Conservation (phyloP, 495 filamentous ascomycete species). For the Patellaria atrata region DNA sequence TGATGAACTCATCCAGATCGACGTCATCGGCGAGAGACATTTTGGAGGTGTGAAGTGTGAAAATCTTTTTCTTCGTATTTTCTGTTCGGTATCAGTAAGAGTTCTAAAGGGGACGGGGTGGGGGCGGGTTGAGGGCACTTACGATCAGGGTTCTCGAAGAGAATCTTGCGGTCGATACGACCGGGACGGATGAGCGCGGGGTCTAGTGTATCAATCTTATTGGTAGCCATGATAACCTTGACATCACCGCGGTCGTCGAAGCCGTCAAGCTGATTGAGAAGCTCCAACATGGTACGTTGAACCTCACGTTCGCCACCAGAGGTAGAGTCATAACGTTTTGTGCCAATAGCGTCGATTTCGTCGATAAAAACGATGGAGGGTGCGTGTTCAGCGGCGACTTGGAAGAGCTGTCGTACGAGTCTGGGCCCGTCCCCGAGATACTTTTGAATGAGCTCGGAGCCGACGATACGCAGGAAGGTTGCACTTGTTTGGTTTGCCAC, state of each 20-base stretch:
- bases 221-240: slow-evolving; percentile 99
- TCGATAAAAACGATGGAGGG: slow-evolving; percentile 99
- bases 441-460: slow-evolving; percentile 96
- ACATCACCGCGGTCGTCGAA: slow-evolving; percentile 99
- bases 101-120: not conserved
- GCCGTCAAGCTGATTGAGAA: slow-evolving; percentile 95
- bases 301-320: slow-evolving; percentile 96
- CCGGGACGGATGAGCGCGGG: slow-evolving; percentile 93
- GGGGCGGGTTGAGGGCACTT: slow-evolving; percentile 23
- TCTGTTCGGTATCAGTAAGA: slow-evolving; percentile 35
- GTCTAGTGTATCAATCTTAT: slow-evolving; percentile 98
- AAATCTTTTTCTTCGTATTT: slow-evolving; percentile 99
- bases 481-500: slow-evolving; percentile 98
- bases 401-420: slow-evolving; percentile 92
- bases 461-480: slow-evolving; percentile 95
- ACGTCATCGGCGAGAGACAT: slow-evolving; percentile 94
- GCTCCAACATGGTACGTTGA: slow-evolving; percentile 95
- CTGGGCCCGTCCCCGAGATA: slow-evolving; percentile 94
- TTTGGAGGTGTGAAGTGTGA: slow-evolving; percentile 97
- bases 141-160: slow-evolving; percentile 98
- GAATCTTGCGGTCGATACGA: slow-evolving; percentile 97
- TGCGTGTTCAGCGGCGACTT: slow-evolving; percentile 89
- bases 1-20: slow-evolving; percentile 96
- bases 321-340: slow-evolving; percentile 95
- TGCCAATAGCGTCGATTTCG: slow-evolving; percentile 98